Base-by-base conservation (phyloP, 2,329 filamentous ascomycete genomes). In the Chaetomium globosum region DNA sequence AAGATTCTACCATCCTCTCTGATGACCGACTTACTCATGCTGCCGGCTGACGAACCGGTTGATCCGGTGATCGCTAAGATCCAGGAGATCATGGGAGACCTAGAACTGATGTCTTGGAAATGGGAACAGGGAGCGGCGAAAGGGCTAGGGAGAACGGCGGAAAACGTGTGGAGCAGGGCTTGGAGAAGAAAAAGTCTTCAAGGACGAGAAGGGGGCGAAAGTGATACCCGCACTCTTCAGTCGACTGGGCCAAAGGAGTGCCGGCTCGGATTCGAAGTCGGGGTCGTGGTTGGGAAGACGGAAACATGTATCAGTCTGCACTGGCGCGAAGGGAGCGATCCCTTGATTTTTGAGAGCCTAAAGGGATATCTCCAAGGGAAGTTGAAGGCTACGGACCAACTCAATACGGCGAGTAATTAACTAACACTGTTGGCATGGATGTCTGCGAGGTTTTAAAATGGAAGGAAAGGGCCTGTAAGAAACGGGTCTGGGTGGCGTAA, bases 261-360 rank as follows among this genome's bases (percentile, higher is more conserved):
- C 57, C 75, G 75, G 0, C 82, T 91, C 60, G 88, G 86, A 0
- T 88, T 91, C 72, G 82, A 80, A 62, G 75, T 90, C 9, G 75
- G 77, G n/a, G 72, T 88, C 26, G 78, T 75, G 1, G 75, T 80
- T 1, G 72, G 76, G 21, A 74, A 75, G 59, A 71, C 74, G 1
- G 74, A 77, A 21, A 79, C 88, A 0, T 76, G 74, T 2, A 78
- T 89, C 4, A 70, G 77, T 4, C 80, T 90, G 61, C 82, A 90
- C 36, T 96, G 92, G 93, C 73, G 92, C 0, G 87, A 91, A 71
- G 94, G 95, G 0, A 80, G 82, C 6, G 90, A 96, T 69, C 80
- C 84, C 21, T 82, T 88, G 0, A 74, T 95, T 0, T 97, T 94
- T 76, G 91, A 96, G 77, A 97, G 93, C 74, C 92, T 99, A 68